These are phyloP conservation scores for Elongisporangium prolatum DNA, from an alignment of 352 stramenopile genomes.

Conservation along the genomic window DNA sequence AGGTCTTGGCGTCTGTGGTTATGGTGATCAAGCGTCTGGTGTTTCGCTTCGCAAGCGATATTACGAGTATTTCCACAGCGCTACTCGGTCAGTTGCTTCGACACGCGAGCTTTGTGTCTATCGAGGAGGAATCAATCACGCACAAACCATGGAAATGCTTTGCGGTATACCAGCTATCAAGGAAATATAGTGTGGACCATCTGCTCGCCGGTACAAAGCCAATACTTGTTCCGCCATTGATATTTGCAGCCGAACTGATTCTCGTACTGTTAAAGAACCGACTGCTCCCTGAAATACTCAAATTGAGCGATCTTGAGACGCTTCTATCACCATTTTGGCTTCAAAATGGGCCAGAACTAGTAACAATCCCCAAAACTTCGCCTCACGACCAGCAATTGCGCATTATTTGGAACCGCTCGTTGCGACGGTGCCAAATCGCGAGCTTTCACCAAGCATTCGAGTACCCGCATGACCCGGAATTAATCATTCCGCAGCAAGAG, in stretches of 20 bases:
- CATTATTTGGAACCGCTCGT: conserved; percentile 62
- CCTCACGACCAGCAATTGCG: conserved; percentile 4
- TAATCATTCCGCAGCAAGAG: background rate
- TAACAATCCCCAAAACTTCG: background rate
- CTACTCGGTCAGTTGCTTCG: conserved; percentile 40
- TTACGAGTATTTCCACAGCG: conserved; percentile 26
- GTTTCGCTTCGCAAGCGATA: conserved; percentile 33
- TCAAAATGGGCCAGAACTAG: conserved; percentile 2
- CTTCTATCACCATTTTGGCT: conserved; percentile 53
- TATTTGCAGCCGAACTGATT: conserved; percentile 47
- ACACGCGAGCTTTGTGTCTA: conserved; percentile 26
- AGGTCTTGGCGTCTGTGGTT: conserved; percentile 19
- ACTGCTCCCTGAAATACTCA: conserved; percentile 11
- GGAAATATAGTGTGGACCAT: conserved; percentile 36
- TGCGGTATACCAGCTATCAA: conserved; percentile 38
- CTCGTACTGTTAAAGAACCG: conserved; percentile 38
- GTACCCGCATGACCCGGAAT: background rate
- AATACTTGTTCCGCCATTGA: conserved; percentile 26
- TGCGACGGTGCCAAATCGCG: conserved; percentile 46
- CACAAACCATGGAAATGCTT: background rate
- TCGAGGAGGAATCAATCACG: background rate
- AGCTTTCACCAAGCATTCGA: conserved; percentile 23
- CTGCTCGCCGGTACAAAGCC: conserved; percentile 35
- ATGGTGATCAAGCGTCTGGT: conserved; percentile 34
- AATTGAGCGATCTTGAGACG: conserved; percentile 25